Conservation (phyloP, 345 rosid species). For the Trapa bicornis region DNA sequence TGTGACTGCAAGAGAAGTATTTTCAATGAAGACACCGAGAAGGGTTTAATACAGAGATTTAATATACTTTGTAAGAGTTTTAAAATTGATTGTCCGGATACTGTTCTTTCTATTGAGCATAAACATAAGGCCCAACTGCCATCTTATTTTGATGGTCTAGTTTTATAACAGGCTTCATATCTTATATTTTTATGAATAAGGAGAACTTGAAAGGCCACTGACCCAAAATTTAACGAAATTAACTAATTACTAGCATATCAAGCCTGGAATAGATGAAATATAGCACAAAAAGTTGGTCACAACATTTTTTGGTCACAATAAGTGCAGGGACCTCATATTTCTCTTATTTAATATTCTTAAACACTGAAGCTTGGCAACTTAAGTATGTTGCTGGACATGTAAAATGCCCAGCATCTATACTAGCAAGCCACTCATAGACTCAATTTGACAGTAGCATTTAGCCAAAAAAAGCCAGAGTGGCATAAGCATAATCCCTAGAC, state of each 20-base stretch:
- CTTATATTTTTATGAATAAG: background rate
- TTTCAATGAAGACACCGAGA: background rate
- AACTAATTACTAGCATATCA: background rate
- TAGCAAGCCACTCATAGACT: background rate
- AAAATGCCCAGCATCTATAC: background rate
- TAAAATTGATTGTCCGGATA: background rate
- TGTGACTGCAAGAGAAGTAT: constrained; percentile 40
- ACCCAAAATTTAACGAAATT: background rate
- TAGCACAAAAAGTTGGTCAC: background rate
- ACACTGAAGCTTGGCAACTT: background rate
- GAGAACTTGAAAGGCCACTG: background rate
- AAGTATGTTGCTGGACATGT: background rate
- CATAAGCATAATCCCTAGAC: background rate
- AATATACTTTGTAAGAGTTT: background rate
- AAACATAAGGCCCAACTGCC: background rate
- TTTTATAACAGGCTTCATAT: background rate
- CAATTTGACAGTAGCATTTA: background rate
- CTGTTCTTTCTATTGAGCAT: background rate
- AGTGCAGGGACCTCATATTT: background rate
- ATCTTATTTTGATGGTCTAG: background rate
- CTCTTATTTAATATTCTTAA: background rate
- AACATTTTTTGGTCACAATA: background rate
- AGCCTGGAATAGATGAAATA: background rate
- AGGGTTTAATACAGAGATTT: background rate
- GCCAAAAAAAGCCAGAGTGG: too few species aligned